Conservation (phyloP, 257 asterid genomes). For the Petunia secreta region DNA sequence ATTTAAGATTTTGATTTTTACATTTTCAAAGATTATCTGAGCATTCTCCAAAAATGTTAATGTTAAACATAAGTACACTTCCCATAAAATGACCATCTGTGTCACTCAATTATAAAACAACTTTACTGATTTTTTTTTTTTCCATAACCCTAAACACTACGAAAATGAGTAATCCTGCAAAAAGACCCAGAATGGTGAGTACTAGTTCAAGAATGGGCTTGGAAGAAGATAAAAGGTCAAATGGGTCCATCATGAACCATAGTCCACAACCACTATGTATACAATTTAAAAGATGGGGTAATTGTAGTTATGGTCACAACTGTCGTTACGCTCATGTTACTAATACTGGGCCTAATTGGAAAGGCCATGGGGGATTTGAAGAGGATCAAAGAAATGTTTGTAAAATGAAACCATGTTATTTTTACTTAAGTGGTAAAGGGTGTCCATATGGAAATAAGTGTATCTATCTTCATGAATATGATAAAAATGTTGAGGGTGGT, state of each 20-base stretch:
- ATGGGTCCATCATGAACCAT: conserved; percentile 21
- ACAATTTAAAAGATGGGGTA: conserved; percentile 41
- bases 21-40: not conserved
- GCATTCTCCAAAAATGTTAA: not conserved
- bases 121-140: not conserved
- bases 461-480: conserved; percentile 32
- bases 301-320: conserved; percentile 42
- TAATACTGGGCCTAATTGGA: conserved; percentile 29
- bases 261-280: conserved; percentile 36
- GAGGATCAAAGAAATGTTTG: conserved; percentile 25
- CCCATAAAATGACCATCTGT: not conserved
- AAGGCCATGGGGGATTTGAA: not conserved
- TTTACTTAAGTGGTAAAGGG: conserved; percentile 22
- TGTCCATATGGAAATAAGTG: conserved; percentile 56
- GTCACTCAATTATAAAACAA: not conserved
- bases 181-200: conserved; percentile 26
- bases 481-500: not conserved
- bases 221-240: conserved; percentile 32
- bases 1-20: not conserved
- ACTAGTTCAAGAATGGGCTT: conserved; percentile 28
- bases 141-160: not conserved
- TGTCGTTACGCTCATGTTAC: conserved; percentile 45
- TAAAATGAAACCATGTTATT: conserved; percentile 30
- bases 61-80: not conserved
- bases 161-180: not conserved